phyloP scores from a whole-genome alignment of 768 basidiomycete genomes.

The Leucocoprinus birnbaumii region DNA sequence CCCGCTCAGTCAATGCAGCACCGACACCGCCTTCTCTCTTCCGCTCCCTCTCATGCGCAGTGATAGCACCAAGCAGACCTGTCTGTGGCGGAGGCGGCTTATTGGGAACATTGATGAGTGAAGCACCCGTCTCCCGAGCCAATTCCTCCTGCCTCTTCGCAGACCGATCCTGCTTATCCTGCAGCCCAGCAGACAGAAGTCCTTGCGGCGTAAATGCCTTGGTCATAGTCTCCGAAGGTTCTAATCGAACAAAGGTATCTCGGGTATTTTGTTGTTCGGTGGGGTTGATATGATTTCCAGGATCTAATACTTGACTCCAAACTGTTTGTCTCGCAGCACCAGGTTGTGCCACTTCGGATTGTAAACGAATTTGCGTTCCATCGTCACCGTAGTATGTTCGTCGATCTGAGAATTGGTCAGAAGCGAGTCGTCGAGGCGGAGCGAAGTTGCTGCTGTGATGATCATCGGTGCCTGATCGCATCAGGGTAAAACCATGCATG shows the following conservation, averaged over 20 bases:
- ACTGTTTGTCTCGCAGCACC: slow-evolving; percentile 64
- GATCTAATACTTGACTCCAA: slow-evolving; percentile 89
- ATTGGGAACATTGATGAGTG: slow-evolving; percentile 92
- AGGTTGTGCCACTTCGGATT: slow-evolving; percentile 51
- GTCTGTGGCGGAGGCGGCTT: slow-evolving; percentile 95
- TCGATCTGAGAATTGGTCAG: slow-evolving; percentile 55
- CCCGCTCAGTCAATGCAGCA: slow-evolving; percentile 90
- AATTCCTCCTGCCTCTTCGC: slow-evolving; percentile 94
- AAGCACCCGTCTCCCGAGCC: slow-evolving; percentile 87
- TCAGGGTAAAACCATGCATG: slow-evolving; percentile 11
- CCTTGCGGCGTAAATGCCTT: slow-evolving; percentile 96
- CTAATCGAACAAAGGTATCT: slow-evolving; percentile 74
- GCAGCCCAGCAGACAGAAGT: slow-evolving; percentile 89
- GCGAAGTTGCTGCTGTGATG: slow-evolving; percentile 36
- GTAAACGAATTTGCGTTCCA: slow-evolving; percentile 46
- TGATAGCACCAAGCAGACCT: slow-evolving; percentile 93
- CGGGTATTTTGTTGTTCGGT: slow-evolving; percentile 34
- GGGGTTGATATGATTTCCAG: slow-evolving; percentile 35
- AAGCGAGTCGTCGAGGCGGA: slow-evolving; percentile 41
- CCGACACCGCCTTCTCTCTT: slow-evolving; percentile 96
- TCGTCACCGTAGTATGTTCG: slow-evolving; percentile 56
- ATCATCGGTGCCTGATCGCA: slow-evolving; percentile 39
- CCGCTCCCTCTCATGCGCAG: slow-evolving; percentile 90
- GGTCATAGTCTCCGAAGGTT: slow-evolving; percentile 73
- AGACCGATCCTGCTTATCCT: slow-evolving; percentile 93